Base-by-base conservation (phyloP, 768 basidiomycete genomes). In the Candolleomyces efflorescens region DNA sequence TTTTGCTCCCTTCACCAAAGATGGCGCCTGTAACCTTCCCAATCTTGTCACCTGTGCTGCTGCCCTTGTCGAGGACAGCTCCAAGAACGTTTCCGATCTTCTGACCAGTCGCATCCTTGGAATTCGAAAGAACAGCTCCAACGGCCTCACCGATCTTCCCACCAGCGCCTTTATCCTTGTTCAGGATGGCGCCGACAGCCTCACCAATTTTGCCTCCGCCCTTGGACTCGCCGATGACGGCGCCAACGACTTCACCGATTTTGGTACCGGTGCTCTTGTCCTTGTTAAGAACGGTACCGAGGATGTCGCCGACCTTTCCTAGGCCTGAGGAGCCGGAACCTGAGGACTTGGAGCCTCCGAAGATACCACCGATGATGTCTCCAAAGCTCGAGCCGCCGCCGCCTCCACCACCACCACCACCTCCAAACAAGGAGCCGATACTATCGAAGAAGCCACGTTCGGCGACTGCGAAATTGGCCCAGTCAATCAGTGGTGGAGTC, bases 401-500 rank as follows among this genome's bases (percentile, higher is more conserved):
- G 17, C 24, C 52, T 3, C 39, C 52, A 17, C 38, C 52, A 24
- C 24, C 52, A 9, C 39, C 52, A 17, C 52, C 52, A 23, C 52
- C 52, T 20, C 52, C 52, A 24, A 53, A 53, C 10, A 53, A 27
- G n/a, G 18, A 22, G 22, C 52, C 52, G 20, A 53, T 53, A 20
- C 38, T 26, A 22, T 46, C 53, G 15, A 57, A 47, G 55, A 56
- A 56, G 23, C 41, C 56, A 26, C 56, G 48, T 27, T 38, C 47
- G 37, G 23, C n/a, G 13, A 38, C 56, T 41, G 15, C 20, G 38
- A 41, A 24, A 18, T 37, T 17, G 44, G 20, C 37, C 38, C 22
- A 6, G 27, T 45, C 22, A 6, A n/a, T 45, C 23, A 23, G 18
- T 10, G 10, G 39, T 51, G 18, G 41, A 20, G 41, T 23, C 7